Conservation (phyloP, 1,284 basidiomycete species). For the Austroboletus rostrupii region DNA sequence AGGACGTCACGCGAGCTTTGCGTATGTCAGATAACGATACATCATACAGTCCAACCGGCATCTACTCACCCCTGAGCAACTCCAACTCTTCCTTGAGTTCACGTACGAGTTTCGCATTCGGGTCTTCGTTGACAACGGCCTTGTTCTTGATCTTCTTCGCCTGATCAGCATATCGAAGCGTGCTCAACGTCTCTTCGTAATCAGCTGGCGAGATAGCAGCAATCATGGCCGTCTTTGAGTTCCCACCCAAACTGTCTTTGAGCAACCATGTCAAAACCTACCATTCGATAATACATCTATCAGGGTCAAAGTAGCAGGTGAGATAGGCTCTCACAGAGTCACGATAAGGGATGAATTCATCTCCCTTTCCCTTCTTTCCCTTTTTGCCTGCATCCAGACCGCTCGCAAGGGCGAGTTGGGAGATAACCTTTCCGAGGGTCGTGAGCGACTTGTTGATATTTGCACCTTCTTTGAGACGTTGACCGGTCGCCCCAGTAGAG, state of each 20-base stretch:
- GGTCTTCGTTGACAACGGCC: slow-evolving; percentile 98
- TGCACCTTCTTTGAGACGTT: slow-evolving; percentile 91
- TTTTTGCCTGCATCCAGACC: slow-evolving; percentile 68
- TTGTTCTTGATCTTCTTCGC: slow-evolving; percentile 99
- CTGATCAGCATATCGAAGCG: slow-evolving; percentile 93
- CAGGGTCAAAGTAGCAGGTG: slow-evolving; percentile 6
- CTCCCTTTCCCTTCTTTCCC: slow-evolving; percentile 79
- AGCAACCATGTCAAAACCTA: slow-evolving; percentile 95
- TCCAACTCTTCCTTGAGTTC: slow-evolving; percentile 98
- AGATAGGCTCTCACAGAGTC: slow-evolving; percentile 66
- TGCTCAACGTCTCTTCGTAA: slow-evolving; percentile 96
- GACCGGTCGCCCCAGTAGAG: slow-evolving; percentile 94
- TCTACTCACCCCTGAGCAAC: slow-evolving; percentile 66
- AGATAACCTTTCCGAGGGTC: slow-evolving; percentile 96
- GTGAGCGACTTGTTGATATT: slow-evolving; percentile 99
- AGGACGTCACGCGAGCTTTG: slow-evolving; percentile 68
- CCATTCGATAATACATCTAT: slow-evolving; percentile 4
- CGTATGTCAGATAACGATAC: slow-evolving; percentile 8
- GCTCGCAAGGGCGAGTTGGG: slow-evolving; percentile 72
- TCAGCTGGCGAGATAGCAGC: slow-evolving; percentile 97
- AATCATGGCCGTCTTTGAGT: slow-evolving; percentile 96
- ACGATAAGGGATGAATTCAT: slow-evolving; percentile 91
- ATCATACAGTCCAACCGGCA: background rate
- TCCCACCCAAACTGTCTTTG: slow-evolving; percentile 95
- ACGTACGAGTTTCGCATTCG: slow-evolving; percentile 96